Evolutionary conservation across 2,329 filamentous ascomycete genomes (phyloP), one percentile per base, ranked within the genome.

Genomic region (Aspergillus persii): DNA sequence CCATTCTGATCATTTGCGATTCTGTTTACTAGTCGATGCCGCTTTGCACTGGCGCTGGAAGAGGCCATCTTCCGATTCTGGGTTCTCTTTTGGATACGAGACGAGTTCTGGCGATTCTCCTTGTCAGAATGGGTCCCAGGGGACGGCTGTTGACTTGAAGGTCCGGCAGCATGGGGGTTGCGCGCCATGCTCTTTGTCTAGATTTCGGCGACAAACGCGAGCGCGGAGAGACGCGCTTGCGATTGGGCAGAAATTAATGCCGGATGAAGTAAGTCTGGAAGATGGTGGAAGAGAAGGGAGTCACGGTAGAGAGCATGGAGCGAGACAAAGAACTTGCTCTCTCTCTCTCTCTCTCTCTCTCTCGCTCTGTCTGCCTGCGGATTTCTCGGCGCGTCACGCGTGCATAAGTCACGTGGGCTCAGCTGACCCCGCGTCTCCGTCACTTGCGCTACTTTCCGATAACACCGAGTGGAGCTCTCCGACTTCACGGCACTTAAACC

Each of bases 121-220:
- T 83, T 83, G 64, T 83, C 81, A 5, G 81, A 83, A 1, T 71
- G 76, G 39, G 71, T 71, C 11, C 68, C 66, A 8, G 72, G 66
- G 18, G 79, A 74, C 8, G 75, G 70, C 27, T 68, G 66, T 49
- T 70, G 59, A 50, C 57, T 66, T 46, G 61, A 47, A 44, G 51
- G 33, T 64, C 63, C 54, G 48, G 61, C 56, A 49, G 61, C 60
- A 47, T 56, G 57, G 33, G 63, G 53, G 55, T 63, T 60, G 33
- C 55, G 66, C 50, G 71, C 71, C 73, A 75, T 75, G 54, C 47
- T 70, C 65, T 59, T 59, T 53, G 56, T 62, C 60, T 58, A 53
- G 55, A 46, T 12, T 18, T 54, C 56, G 31, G 62, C 61, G 60
- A 61, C 57, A 64, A 57, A 57, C 56, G 53, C 47, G 36, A 46